phyloP scores from a whole-genome alignment of 1,284 basidiomycete genomes.

The Malassezia dermatis region DNA sequence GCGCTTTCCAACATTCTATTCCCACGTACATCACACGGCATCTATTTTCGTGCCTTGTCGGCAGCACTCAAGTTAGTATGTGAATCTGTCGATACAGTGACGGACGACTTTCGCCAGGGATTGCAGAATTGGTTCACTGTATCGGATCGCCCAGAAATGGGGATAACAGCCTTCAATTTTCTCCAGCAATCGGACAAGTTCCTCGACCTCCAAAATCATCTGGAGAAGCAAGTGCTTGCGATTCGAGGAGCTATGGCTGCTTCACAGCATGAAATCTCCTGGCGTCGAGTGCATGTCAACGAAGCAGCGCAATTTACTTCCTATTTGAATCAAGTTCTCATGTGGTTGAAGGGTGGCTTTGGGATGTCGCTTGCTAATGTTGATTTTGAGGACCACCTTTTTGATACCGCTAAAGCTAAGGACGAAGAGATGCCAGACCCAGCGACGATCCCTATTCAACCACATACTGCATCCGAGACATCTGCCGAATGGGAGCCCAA shows the following conservation, averaged over 20 bases:
- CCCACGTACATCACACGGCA: conserved; percentile 23
- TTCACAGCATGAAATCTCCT: conserved; percentile 27
- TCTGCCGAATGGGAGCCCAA: not conserved
- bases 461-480: not conserved
- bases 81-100: conserved; percentile 18
- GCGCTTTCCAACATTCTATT: conserved; percentile 24
- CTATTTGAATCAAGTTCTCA: conserved; percentile 18
- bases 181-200: conserved; percentile 8
- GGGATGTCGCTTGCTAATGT: conserved; percentile 9
- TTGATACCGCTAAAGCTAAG: not conserved
- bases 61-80: not conserved
- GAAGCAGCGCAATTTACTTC: conserved; percentile 16
- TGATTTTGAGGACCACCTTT: not conserved
- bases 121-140: not conserved
- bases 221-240: conserved; percentile 6
- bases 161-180: not conserved
- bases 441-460: not conserved
- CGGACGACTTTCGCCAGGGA: conserved; percentile 23
- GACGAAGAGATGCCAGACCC: not conserved
- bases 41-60: conserved; percentile 8
- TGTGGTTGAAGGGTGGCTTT: conserved; percentile 33
- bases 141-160: not conserved
- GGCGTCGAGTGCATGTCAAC: conserved; percentile 21
- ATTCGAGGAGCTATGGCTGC: conserved; percentile 21
- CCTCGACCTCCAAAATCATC: conserved; percentile 4